Base-by-base conservation (phyloP, 1,139 yeast species). In the Hyphopichia khmerensis region DNA sequence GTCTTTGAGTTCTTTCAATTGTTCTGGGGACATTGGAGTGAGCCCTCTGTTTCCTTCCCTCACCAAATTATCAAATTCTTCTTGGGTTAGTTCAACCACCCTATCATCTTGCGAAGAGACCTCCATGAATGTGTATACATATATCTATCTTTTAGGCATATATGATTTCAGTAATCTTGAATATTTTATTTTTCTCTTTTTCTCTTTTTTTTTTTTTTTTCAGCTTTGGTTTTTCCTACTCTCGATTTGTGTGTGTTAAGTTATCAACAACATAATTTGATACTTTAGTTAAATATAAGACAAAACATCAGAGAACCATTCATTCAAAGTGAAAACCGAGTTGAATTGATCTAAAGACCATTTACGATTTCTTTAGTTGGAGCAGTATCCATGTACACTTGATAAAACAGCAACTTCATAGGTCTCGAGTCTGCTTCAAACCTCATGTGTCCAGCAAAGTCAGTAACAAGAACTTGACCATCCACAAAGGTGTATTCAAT, bases 401-500 rank as follows among this genome's bases (percentile, higher is more conserved):
- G 60, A 41, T 59, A 59, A 36, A 33, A 48, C 37, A 48, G 42
- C 54, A 59, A 49, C 41, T 48, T 50, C 6, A 30, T 4, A 13
- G 39, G 45, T 8, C 34, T 44, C 2, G 35, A 23, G 31, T 32
- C 42, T 3, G 40, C 38, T 4, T 45, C 50, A 36, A 58, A 49
- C 16, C 46, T 42, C 43, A 55, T 49, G 36, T 44, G 40, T 2
- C 53, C 59, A 6, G 56, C 54, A 62, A 62, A 59, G 14, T 53
- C 56, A 4, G 51, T 50, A 10, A 46, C 47, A 24, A 53, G 38
- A 4, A 35, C 32, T 31, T 48, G 51, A 5, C 59, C 60, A 37
- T 57, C 52, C 33, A 45, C 47, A 32, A 58, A 42, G 9, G 49
- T 47, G 38, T 56, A 59, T 15, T 57, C 59, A 27, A 59, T 62